Evolutionary conservation across 805 yeast genomes (phyloP), one percentile per base, ranked within the genome.

Genomic region (Starmerella gropengiesseri): DNA sequence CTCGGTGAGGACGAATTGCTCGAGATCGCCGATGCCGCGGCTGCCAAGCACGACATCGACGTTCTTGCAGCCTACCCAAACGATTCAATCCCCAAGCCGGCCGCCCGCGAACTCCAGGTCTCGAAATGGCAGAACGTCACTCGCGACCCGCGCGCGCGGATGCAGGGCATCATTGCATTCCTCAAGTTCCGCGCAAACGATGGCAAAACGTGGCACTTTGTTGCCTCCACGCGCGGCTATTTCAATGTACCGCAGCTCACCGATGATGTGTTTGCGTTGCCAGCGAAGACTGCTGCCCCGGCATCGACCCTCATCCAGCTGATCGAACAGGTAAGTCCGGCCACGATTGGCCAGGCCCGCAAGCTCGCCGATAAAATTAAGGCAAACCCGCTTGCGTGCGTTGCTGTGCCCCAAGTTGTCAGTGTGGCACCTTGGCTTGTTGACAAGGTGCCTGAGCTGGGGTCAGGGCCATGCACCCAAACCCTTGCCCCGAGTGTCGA

Each of bases 61-160:
- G 34, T 36, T 11, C 37, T 46, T 3, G 51, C 39, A 12, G 35
- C 55, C 3, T 22, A 30, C 11, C 48, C 49, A 5, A 50, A 50
- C 43, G 30, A 38, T 3, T 14, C 31, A 28, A 35, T 58, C 20
- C 56, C 57, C n/a, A 47, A 43, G 21, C 58, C 66, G n/a, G 60
- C 61, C 9, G 65, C 74, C 14, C 68, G 70, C 41, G 81, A 89
- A 7, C 63, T 91, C 47, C 73, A 69, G 41, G 59, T 85, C 38
- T 82, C 95, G 12, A 73, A 75, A 41, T 89, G 95, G 91, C 78
- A 82, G 50, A 95, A 96, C 4, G 85, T 85, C 12, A 79, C 89
- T 23, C 43, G 46, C 19, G 44, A 37, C 66, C 78, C 14, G 63
- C 67, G 40, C 74, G 71, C 44, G 57, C 72, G 66, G 52, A 51